These are phyloP conservation scores for Stygiomarasmius scandens DNA, from an alignment of 1,284 basidiomycete genomes.

Conservation along the genomic window DNA sequence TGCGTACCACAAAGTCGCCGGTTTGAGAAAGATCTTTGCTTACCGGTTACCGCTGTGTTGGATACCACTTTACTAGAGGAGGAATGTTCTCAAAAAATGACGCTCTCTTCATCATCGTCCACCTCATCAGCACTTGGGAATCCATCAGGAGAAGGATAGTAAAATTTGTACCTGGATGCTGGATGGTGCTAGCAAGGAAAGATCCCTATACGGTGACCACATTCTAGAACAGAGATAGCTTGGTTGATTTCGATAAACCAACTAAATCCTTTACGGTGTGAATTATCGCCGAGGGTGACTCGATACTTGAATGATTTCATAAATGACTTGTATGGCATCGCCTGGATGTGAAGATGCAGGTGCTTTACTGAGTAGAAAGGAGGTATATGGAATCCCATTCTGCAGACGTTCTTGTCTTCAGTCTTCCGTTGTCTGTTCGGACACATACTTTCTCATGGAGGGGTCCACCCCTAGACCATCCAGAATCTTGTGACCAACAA, in stretches of 20 bases:
- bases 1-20: no score
- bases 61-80: no score
- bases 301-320: slow-evolving; percentile 61
- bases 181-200: background rate
- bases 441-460: slow-evolving; percentile 2
- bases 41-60: no score
- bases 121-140: no score
- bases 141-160: no score
- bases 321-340: slow-evolving; percentile 61
- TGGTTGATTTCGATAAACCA: slow-evolving; percentile 80
- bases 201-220: slow-evolving; percentile 34
- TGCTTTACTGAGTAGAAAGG: slow-evolving; percentile 82
- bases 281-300: slow-evolving; percentile 39
- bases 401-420: slow-evolving; percentile 26
- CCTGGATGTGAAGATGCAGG: slow-evolving; percentile 80
- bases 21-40: no score
- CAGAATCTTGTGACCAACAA: slow-evolving; percentile 56
- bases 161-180: no score
- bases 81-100: no score
- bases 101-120: no score
- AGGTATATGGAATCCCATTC: slow-evolving; percentile 82
- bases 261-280: slow-evolving; percentile 65
- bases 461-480: slow-evolving; percentile 35
- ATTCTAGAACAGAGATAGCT: slow-evolving; percentile 61
- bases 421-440: background rate